Evolutionary conservation across 495 filamentous ascomycete genomes (phyloP), one percentile per base, ranked within the genome.

Genomic region (Tuber indicum): DNA sequence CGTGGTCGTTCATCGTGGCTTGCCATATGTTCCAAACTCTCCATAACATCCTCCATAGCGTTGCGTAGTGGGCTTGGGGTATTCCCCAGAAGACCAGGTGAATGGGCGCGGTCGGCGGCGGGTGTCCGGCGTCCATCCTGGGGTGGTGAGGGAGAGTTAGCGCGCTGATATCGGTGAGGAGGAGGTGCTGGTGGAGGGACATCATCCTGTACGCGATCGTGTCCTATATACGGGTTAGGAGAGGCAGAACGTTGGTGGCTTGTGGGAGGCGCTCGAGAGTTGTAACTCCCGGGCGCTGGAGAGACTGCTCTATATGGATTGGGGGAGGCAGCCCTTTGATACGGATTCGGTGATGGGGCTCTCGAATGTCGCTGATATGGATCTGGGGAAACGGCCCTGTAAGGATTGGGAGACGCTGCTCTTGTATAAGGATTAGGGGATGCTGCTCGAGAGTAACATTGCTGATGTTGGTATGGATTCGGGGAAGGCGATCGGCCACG

Each of bases 31-130:
- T 98, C 89, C 73, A 99, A 85, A 46, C 96, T 97, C 76, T 94
- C 94, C 90, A 98, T 98, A 19, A 99, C 94, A 86, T 96, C 96
- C 82, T 98, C 94, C 95, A 98, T 98, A 0, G 96, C 96, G 84
- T 94, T 92, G 72, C 95, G 87, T 3, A 99, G 84, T 0, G 96
- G 96, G 17, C 96, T 97, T 7, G 96, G 96, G 0, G 96, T 99
- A 78, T 93, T 88, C 2, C 91, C 91, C 69, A 88, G 87, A 1
- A 84, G 85, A 62, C 86, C 88, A 23, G 92, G 90, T 5, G 92
- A 92, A 19, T 89, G 90, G 19, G 91, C 90, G 23, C 83, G 75
- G n/a, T 66, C 72, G 39, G 76, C 81, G 14, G 76, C 73, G 41
- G 62, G 79, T 71, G 81, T 84, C 41, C 82, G 83, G 69, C 84